Percentiles rank a stretch among this genome's conserved stretches.
Conservation (phyloP, 169 alveolate species). For the Babesia caballi region DNA sequence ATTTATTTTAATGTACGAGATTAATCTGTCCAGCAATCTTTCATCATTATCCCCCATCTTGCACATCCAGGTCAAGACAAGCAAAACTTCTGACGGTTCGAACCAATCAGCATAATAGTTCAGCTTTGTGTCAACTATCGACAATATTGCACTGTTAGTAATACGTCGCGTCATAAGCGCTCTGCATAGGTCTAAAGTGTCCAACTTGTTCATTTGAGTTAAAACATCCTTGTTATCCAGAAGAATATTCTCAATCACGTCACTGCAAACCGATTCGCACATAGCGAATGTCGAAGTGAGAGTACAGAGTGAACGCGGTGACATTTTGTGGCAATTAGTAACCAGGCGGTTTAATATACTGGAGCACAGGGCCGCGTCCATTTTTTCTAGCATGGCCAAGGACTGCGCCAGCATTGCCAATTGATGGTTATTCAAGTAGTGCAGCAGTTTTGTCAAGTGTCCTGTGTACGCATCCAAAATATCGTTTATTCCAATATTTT, state of each 20-base stretch:
- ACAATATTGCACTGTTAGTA: constrained; percentile 13
- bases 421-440: constrained; percentile 35
- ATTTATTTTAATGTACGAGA: neutral
- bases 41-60: neutral
- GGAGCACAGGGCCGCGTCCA: constrained; percentile 12
- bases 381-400: neutral
- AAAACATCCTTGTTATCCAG: constrained; percentile 7
- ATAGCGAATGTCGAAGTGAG: constrained; percentile 12
- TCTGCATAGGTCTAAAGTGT: constrained; percentile 1
- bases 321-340: neutral
- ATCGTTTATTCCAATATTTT: constrained; percentile 8
- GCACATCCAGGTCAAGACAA: constrained; percentile 11
- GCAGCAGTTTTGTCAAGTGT: constrained; percentile 9
- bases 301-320: constrained; percentile 17
- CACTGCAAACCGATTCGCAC: constrained; percentile 19
- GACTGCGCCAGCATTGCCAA: constrained; percentile 46
- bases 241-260: constrained; percentile 10
- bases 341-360: constrained; percentile 11
- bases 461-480: constrained; percentile 8
- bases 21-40: neutral
- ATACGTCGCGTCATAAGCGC: neutral
- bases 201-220: constrained; percentile 12
- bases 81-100: constrained; percentile 22
- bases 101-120: neutral
- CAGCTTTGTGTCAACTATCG: neutral